Conservation (phyloP, 2,329 filamentous ascomycete genomes). For the Claviceps sp. region DNA sequence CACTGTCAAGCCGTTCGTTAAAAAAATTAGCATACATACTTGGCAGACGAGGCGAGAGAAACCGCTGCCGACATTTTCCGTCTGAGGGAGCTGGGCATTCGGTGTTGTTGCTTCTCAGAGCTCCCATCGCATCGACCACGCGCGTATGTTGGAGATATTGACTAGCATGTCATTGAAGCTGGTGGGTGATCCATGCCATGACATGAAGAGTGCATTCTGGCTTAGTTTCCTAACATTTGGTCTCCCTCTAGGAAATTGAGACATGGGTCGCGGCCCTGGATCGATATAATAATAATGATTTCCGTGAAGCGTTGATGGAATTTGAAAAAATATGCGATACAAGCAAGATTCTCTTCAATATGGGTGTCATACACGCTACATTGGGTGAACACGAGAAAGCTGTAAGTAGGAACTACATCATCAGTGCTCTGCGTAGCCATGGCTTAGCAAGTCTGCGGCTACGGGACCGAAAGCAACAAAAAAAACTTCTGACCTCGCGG, state of each 20-base stretch:
- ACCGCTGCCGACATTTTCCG: background rate
- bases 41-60: background rate
- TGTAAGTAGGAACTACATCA: conserved; percentile 39
- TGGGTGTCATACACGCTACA: conserved; percentile 93
- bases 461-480: too few species aligned
- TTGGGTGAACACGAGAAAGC: conserved; percentile 92
- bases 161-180: conserved; percentile 45
- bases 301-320: conserved; percentile 71
- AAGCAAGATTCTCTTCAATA: conserved; percentile 97
- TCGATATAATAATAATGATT: conserved; percentile 95
- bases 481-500: background rate
- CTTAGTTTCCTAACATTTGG: background rate
- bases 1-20: background rate
- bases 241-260: conserved; percentile 73
- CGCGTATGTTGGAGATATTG: background rate
- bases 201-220: background rate
- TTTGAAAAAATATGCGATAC: conserved; percentile 88
- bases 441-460: background rate
- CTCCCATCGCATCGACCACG: conserved; percentile 1
- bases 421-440: background rate
- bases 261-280: conserved; percentile 88
- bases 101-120: background rate
- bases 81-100: background rate
- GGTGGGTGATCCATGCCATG: conserved; percentile 23
- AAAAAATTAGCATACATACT: background rate